Percentiles rank a stretch among this genome's conserved stretches.
Conservation (phyloP, 768 basidiomycete species). For the Omphalotus guepiniiformis region DNA sequence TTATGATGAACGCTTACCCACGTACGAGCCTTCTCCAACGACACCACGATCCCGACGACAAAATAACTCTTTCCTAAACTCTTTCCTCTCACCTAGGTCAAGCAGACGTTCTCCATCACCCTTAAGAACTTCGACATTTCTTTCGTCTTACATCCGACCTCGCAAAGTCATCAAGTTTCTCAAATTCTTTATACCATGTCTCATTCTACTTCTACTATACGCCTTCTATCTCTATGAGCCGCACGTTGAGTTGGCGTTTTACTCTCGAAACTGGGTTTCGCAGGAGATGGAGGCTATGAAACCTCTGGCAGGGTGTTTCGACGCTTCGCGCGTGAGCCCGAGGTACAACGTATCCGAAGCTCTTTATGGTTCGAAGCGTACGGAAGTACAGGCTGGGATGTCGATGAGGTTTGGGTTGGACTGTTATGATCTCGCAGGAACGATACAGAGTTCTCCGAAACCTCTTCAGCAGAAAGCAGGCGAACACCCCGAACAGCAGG, state of each 20-base stretch:
- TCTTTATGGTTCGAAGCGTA: constrained; percentile 59
- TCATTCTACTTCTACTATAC: constrained; percentile 42
- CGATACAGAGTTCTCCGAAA: constrained; percentile 43
- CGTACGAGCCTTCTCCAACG: no score
- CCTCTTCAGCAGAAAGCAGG: constrained; percentile 8
- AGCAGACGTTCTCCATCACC: no score
- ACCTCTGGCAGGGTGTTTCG: constrained; percentile 74
- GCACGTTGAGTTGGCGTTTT: constrained; percentile 82
- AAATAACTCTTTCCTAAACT: no score
- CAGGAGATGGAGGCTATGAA: constrained; percentile 62
- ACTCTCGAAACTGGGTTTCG: constrained; percentile 70
- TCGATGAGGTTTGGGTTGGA: constrained; percentile 76
- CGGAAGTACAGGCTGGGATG: constrained; percentile 78
- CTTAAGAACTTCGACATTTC: no score
- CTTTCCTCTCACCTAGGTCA: no score
- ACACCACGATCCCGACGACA: no score
- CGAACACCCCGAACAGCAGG: constrained; percentile 23
- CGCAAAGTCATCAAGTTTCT: no score
- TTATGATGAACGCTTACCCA: no score
- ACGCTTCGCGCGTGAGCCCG: constrained; percentile 52
- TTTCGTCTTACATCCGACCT: no score
- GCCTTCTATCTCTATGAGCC: constrained; percentile 67
- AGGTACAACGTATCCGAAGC: constrained; percentile 64
- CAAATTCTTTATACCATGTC: no score
- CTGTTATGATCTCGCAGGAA: constrained; percentile 91